phyloP scores from a whole-genome alignment of 1,284 basidiomycete species.

The Baeospora myosura region DNA sequence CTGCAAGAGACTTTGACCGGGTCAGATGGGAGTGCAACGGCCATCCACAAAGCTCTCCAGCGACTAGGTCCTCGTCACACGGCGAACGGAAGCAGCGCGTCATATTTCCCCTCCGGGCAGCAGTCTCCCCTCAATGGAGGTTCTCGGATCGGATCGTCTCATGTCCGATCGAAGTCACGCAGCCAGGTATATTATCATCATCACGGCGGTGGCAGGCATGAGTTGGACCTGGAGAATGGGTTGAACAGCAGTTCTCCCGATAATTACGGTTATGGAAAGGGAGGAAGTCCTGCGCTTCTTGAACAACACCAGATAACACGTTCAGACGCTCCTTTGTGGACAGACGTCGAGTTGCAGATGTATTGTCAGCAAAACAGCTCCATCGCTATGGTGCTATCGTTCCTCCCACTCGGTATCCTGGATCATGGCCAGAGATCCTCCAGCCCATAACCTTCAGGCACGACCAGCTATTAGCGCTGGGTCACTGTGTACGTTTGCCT shows the following conservation, averaged over 20 bases:
- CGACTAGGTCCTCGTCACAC: too few relatives aligned
- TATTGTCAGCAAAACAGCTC: slow-evolving; percentile 69
- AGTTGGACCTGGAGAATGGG: slow-evolving; percentile 39
- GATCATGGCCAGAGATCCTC: slow-evolving; percentile 19
- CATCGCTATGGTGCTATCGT: slow-evolving; percentile 51
- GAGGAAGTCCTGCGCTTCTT: slow-evolving; percentile 22
- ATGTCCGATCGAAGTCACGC: slow-evolving; percentile 61
- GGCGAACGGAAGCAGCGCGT: too few relatives aligned
- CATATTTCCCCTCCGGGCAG: slow-evolving; percentile 13
- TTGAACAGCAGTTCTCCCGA: slow-evolving; percentile 28
- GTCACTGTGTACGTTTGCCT: slow-evolving; percentile 2
- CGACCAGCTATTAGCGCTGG: too few relatives aligned
- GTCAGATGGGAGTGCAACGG: slow-evolving; percentile 19
- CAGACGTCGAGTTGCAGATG: slow-evolving; percentile 56
- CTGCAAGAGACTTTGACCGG: slow-evolving; percentile 78
- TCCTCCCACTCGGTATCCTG: slow-evolving; percentile 38
- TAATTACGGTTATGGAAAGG: slow-evolving; percentile 19
- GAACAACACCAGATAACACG: too few relatives aligned
- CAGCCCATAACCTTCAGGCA: slow-evolving; percentile 4
- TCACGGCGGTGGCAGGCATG: slow-evolving; percentile 48
- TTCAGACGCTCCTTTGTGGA: slow-evolving; percentile 49
- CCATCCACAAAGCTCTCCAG: slow-evolving; percentile 21
- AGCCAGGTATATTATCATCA: slow-evolving; percentile 54
- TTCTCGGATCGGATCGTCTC: slow-evolving; percentile 17
- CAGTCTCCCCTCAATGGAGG: slow-evolving; percentile 7